Conservation (phyloP, 106 monocot genomes). For the Cymbidium sinense region DNA sequence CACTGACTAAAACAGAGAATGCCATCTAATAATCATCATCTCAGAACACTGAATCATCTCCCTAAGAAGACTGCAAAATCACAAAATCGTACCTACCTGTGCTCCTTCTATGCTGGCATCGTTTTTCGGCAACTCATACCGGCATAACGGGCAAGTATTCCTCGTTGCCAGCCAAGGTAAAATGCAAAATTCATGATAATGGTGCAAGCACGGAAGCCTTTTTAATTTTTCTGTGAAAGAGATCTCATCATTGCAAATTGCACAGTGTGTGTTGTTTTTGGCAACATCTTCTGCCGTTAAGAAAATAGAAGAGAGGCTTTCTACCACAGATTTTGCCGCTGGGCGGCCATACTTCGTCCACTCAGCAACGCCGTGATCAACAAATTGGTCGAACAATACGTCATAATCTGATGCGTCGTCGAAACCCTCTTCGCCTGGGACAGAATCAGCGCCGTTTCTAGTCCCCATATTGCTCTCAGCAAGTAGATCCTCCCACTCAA, state of each 20-base stretch:
- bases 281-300: constrained; percentile 32
- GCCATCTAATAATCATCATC: too few species aligned
- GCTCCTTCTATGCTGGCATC: constrained; percentile 35
- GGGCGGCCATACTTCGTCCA: constrained; percentile 51
- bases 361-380: constrained; percentile 28
- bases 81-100: constrained; percentile 40
- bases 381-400: constrained; percentile 61
- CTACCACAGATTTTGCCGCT: constrained; percentile 52
- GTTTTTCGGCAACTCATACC: constrained; percentile 70
- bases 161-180: constrained; percentile 69
- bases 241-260: constrained; percentile 75
- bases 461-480: not conserved
- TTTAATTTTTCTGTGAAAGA: constrained; percentile 37
- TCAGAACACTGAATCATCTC: not conserved
- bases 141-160: constrained; percentile 87
- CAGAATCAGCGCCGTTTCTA: constrained; percentile 18
- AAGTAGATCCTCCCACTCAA: constrained; percentile 31
- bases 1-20: not conserved
- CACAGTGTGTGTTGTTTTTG: constrained; percentile 32
- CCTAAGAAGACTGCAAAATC: constrained; percentile 16
- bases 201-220: constrained; percentile 67
- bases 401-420: constrained; percentile 51
- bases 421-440: constrained; percentile 39
- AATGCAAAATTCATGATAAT: constrained; percentile 78
- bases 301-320: constrained; percentile 46